Percentiles rank a stretch among this genome's conserved stretches.
These are phyloP conservation scores for Rutidosis leptorrhynchoides DNA, from an alignment of 129 eudicot species.

Conservation along the genomic window DNA sequence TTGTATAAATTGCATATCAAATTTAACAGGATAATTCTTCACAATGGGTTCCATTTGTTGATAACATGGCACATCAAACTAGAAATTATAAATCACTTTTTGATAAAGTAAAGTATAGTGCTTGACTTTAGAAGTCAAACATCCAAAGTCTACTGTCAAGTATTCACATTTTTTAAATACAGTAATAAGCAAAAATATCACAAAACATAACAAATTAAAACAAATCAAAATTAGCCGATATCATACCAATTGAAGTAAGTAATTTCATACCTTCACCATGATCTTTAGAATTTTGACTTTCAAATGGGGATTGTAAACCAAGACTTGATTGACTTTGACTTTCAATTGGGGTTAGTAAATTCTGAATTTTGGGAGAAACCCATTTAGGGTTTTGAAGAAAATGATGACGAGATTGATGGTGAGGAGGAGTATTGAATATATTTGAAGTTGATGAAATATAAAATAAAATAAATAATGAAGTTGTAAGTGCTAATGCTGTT, in stretches of 20 bases:
- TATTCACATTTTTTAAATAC: not conserved
- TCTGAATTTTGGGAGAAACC: not conserved
- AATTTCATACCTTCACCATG: constrained; percentile 1
- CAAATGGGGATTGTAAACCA: constrained; percentile 15
- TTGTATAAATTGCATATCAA: not conserved
- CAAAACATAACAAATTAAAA: not conserved
- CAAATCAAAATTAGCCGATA: not conserved
- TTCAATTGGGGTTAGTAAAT: constrained; percentile 1
- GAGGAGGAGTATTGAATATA: constrained; percentile 28
- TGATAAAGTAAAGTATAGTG: not conserved
- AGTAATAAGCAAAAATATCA: not conserved
- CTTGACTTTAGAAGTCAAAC: constrained; percentile 24
- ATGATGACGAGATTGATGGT: constrained; percentile 31
- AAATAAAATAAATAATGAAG: constrained; percentile 40
- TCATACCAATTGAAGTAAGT: constrained; percentile 15
- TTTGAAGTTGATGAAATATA: constrained; percentile 49
- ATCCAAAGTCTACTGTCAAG: not conserved
- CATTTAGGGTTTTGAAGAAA: constrained; percentile 24
- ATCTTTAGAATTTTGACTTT: constrained; percentile 6
- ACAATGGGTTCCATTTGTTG: too few species aligned
- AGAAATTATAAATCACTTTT: not conserved
- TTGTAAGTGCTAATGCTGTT: constrained; percentile 37
- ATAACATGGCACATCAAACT: not conserved
- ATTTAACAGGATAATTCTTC: too few species aligned
- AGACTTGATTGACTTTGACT: constrained; percentile 13